phyloP scores from a whole-genome alignment of 2,329 filamentous ascomycete species.

The Paracoccidioides brasiliensis region DNA sequence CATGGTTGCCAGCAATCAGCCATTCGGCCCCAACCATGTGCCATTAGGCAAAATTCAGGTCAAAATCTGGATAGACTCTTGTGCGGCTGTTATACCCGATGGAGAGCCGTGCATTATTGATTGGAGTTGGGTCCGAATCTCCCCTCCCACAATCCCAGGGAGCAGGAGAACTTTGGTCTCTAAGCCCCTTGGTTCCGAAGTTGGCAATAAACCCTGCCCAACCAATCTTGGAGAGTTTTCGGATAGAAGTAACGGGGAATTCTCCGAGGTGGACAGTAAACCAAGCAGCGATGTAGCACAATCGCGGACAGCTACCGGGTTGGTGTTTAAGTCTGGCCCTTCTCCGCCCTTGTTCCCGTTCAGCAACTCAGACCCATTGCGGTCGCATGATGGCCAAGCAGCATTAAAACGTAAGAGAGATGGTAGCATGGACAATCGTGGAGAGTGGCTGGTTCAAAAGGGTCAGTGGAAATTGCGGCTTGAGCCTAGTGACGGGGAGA shows the following conservation, averaged over 20 bases:
- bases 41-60: constrained; percentile 59
- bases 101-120: constrained; percentile 20
- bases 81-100: constrained; percentile 31
- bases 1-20: constrained; percentile 47
- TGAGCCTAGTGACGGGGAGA: constrained; percentile 31
- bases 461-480: constrained; percentile 63
- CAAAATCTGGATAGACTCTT: constrained; percentile 46
- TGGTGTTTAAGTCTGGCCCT: background rate
- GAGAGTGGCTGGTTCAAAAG: constrained; percentile 49
- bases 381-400: constrained; percentile 8
- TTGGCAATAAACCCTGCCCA: background rate
- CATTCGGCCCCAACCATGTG: constrained; percentile 54
- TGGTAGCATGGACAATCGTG: constrained; percentile 29
- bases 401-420: constrained; percentile 33
- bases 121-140: background rate
- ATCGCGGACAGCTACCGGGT: background rate
- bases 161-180: background rate
- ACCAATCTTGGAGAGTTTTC: background rate
- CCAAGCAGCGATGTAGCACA: background rate
- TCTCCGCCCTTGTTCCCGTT: background rate
- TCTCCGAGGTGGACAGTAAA: background rate
- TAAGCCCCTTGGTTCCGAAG: background rate
- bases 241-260: too few species aligned
- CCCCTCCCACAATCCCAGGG: background rate
- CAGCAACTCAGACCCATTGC: background rate